These are phyloP conservation scores for Oryza longistaminata DNA, from an alignment of 176 grass and related monocot species.

Conservation along the genomic window DNA sequence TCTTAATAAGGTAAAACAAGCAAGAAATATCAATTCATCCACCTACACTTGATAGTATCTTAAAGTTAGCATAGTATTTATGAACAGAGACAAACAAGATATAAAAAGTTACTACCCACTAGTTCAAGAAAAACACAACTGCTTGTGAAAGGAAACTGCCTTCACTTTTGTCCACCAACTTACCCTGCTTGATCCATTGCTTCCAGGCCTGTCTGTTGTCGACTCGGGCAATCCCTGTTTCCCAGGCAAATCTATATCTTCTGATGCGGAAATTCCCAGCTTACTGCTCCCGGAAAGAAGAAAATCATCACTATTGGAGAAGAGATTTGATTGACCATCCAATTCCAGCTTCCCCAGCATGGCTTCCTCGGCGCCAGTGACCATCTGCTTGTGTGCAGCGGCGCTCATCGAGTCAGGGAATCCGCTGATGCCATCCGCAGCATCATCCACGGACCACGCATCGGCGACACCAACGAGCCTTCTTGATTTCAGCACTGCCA, in stretches of 20 bases:
- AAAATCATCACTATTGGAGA: conserved; percentile 20
- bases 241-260: background rate
- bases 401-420: conserved; percentile 6
- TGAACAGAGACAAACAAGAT: background rate
- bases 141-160: background rate
- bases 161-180: conserved; percentile 16
- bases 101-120: background rate
- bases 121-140: background rate
- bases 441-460: conserved; percentile 2
- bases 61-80: background rate
- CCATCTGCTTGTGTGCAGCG: background rate
- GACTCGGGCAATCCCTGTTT: conserved; percentile 16
- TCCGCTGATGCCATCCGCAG: background rate
- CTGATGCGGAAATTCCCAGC: conserved; percentile 6
- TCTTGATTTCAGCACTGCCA: conserved; percentile 49
- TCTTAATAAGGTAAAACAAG: background rate
- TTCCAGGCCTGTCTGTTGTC: conserved; percentile 19
- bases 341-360: conserved; percentile 15
- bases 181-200: conserved; percentile 35
- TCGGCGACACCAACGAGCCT: conserved; percentile 2
- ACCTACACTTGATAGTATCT: background rate
- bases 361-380: background rate
- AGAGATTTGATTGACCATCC: background rate
- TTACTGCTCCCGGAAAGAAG: conserved; percentile 22
- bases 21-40: background rate